A percentile compares a stretch with the other conserved stretches of the same genome.
Conservation (phyloP, 345 rosid genomes). For the Pugionium cornutum region DNA sequence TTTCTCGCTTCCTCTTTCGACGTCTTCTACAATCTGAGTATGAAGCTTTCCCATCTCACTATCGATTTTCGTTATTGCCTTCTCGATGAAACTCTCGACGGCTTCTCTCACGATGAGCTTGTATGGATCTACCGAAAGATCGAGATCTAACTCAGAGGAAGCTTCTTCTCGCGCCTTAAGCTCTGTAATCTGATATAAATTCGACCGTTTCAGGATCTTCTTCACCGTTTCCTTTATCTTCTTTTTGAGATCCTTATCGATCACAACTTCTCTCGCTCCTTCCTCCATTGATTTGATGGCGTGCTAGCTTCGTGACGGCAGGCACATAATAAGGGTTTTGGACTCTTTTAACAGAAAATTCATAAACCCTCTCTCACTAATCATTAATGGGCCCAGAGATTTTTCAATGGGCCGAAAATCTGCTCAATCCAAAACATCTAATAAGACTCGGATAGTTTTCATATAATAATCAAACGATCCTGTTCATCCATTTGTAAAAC, state of each 20-base stretch:
- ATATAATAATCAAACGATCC: too few species aligned
- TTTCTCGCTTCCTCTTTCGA: conserved; percentile 10
- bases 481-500: too few species aligned
- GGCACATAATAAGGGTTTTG: not conserved
- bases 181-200: conserved; percentile 46
- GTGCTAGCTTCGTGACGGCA: conserved; percentile 9
- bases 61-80: conserved; percentile 22
- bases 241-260: conserved; percentile 28
- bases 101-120: conserved; percentile 38
- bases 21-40: conserved; percentile 24
- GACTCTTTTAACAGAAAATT: not conserved
- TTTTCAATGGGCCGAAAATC: conserved; percentile 3
- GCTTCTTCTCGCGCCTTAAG: conserved; percentile 44
- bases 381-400: not conserved
- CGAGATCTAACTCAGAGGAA: conserved; percentile 38
- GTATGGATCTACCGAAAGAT: conserved; percentile 40
- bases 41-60: conserved; percentile 26
- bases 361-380: not conserved
- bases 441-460: too few species aligned
- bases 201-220: conserved; percentile 41
- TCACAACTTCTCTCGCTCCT: conserved; percentile 26
- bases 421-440: not conserved
- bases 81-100: conserved; percentile 40
- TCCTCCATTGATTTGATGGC: conserved; percentile 33
- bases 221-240: conserved; percentile 41